Percentiles rank a stretch among this genome's conserved stretches.
Evolutionary conservation across 2,329 filamentous ascomycete species (phyloP).

Genomic region (Venturia effusa): DNA sequence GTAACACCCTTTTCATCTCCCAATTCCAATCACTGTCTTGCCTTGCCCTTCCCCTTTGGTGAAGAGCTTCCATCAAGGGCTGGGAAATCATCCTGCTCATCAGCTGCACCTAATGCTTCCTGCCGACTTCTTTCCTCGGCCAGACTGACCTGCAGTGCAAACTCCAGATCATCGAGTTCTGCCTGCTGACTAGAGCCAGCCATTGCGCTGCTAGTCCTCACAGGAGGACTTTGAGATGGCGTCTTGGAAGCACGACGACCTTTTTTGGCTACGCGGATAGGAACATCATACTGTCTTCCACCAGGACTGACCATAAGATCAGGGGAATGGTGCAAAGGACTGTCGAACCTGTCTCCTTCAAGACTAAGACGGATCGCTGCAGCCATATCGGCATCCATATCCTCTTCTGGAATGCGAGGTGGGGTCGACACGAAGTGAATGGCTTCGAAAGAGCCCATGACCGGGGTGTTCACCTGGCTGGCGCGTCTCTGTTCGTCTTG

Average conservation of each 20-base stretch:
- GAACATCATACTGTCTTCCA: slow-evolving; percentile 28
- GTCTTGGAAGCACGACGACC: slow-evolving; percentile 19
- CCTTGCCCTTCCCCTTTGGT: slow-evolving; percentile 8
- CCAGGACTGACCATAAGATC: neutral
- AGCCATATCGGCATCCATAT: slow-evolving; percentile 41
- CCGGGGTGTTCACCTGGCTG: slow-evolving; percentile 25
- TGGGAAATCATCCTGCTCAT: slow-evolving; percentile 4
- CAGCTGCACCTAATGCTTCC: slow-evolving; percentile 10
- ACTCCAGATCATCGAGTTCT: slow-evolving; percentile 48
- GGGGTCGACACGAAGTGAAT: neutral
- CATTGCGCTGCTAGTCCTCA: slow-evolving; percentile 16
- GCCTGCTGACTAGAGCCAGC: slow-evolving; percentile 11
- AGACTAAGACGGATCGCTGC: slow-evolving; percentile 49
- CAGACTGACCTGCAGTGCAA: slow-evolving; percentile 51
- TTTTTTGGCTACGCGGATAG: slow-evolving; percentile 33
- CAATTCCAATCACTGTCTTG: neutral
- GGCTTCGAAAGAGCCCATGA: neutral
- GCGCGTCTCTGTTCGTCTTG: slow-evolving; percentile 36
- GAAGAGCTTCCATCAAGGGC: neutral
- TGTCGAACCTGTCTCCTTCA: slow-evolving; percentile 13
- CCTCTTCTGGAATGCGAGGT: slow-evolving; percentile 1
- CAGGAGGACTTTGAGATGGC: slow-evolving; percentile 20
- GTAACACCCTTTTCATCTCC: neutral
- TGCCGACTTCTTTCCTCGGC: slow-evolving; percentile 45
- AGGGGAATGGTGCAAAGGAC: neutral